A percentile compares a stretch with the other conserved stretches of the same genome.
Conservation (phyloP, 306 rosid species). For the Dryas drummondii region DNA sequence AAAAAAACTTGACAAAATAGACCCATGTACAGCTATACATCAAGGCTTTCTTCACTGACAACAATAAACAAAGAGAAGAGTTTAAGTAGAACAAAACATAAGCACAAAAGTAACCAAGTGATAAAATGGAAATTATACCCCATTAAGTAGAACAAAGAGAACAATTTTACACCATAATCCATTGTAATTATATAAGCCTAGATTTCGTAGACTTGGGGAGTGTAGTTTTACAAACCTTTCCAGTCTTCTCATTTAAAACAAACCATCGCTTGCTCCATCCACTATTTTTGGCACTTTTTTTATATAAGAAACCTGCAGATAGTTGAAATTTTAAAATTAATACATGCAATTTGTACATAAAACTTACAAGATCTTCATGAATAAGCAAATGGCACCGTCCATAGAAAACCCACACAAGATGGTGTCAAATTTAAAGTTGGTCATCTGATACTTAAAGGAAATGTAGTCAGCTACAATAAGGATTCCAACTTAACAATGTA, state of each 20-base stretch:
- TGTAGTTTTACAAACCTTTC: slow-evolving; percentile 65
- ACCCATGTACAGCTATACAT: too few relatives aligned
- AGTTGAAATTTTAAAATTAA: slow-evolving; percentile 1
- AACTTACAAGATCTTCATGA: not conserved
- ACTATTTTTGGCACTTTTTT: slow-evolving; percentile 88
- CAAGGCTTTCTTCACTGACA: too few relatives aligned
- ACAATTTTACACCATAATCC: not conserved
- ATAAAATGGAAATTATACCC: not conserved
- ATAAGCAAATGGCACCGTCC: not conserved
- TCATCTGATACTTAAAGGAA: not conserved
- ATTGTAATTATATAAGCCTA: not conserved
- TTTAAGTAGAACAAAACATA: not conserved
- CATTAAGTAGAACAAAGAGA: too few relatives aligned
- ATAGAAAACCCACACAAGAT: slow-evolving; percentile 12
- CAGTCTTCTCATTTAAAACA: slow-evolving; percentile 91
- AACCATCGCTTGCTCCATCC: slow-evolving; percentile 99
- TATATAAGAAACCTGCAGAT: slow-evolving; percentile 69
- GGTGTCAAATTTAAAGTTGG: slow-evolving; percentile 4
- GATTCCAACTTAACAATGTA: not conserved
- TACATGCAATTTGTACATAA: not conserved
- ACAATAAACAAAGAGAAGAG: not conserved
- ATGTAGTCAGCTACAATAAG: not conserved
- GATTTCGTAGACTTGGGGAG: not conserved
- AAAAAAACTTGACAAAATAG: not conserved
- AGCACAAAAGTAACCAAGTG: not conserved